Evolutionary conservation across 1,139 yeast species (phyloP), one percentile per base, ranked within the genome.

Genomic region (Suhomyces choctaworum): DNA sequence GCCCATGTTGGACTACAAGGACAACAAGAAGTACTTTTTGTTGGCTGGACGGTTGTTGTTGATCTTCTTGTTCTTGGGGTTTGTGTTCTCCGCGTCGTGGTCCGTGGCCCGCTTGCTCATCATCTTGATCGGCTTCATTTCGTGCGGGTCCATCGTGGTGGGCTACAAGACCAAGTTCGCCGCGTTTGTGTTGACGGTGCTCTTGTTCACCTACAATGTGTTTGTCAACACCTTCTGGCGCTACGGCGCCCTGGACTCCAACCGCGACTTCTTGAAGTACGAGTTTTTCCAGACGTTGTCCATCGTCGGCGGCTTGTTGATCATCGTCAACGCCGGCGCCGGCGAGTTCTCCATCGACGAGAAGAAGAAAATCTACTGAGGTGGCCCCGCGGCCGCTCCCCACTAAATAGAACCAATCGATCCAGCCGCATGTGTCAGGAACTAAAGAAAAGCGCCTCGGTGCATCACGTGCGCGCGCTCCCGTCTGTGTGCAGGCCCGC

Each of bases 241-340:
- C 39, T 82, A 79, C 57, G 74, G 76, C 31, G 60, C 79, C 34
- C 75, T 73, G 44, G 88, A 84, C 54, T 80, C 94, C 21, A 79
- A 83, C 62, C 80, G 97, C 55, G 98, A 92, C 64, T 87, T 82
- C 62, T 70, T 89, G 60, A 86, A 88, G 60, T 92, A 90, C 61
- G 97, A 89, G 60, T 88, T 87, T 61, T 92, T 87, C 75, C 98
- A 92, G 66, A 88, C 96, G 28, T 73, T 92, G 56, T 84, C 95
- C 41, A 92, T 92, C 59, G 92, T 92, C 40, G 98, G 98, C 36
- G 98, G 97, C 2, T 76, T 92, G 48, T 67, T 92, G 45, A 70
- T 92, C 51, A 86, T 94, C 47, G 96, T 88, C 47, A 88, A 86
- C 64, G 88, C 96, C 7, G 98, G 98, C 47, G 97, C 98, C 27